phyloP scores from a whole-genome alignment of 2,329 filamentous ascomycete species.

The Diaporthe ilicicola region DNA sequence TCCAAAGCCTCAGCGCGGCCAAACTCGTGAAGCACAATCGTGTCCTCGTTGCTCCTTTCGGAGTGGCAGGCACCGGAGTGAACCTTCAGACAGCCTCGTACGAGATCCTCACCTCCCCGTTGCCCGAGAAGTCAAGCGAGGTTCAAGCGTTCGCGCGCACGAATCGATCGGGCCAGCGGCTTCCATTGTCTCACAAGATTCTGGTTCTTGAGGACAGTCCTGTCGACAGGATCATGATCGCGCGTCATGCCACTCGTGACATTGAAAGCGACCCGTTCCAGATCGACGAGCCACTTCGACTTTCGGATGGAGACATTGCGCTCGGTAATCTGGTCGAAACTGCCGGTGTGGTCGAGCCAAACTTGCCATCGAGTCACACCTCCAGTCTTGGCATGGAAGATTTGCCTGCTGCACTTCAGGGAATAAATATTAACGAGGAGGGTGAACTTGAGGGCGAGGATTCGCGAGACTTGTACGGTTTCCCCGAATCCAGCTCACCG shows the following conservation, averaged over 20 bases:
- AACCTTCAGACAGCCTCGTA: conserved; percentile 29
- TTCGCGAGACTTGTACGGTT: too few species aligned
- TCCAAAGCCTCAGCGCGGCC: conserved; percentile 20
- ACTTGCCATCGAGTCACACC: not conserved
- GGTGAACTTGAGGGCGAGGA: too few species aligned
- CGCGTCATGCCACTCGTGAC: not conserved
- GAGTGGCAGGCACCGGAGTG: not conserved
- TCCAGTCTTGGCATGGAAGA: not conserved
- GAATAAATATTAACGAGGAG: not conserved
- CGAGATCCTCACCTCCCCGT: conserved; percentile 26
- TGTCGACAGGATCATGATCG: not conserved
- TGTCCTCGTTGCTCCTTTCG: conserved; percentile 9
- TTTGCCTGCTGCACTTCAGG: not conserved
- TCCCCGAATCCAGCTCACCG: too few species aligned
- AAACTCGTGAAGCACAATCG: not conserved
- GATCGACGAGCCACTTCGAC: not conserved
- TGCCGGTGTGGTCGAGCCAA: not conserved
- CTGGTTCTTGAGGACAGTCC: conserved; percentile 5
- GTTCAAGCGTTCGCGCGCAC: conserved; percentile 26
- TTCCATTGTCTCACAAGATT: conserved; percentile 6
- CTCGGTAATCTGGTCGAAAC: not conserved
- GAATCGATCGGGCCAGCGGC: conserved; percentile 12
- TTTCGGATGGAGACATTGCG: not conserved
- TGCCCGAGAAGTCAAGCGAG: not conserved
- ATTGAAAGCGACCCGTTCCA: not conserved